These are phyloP conservation scores for Podochytrium sp. DNA, from an alignment of 192 early-diverging fungal genomes.

Conservation along the genomic window DNA sequence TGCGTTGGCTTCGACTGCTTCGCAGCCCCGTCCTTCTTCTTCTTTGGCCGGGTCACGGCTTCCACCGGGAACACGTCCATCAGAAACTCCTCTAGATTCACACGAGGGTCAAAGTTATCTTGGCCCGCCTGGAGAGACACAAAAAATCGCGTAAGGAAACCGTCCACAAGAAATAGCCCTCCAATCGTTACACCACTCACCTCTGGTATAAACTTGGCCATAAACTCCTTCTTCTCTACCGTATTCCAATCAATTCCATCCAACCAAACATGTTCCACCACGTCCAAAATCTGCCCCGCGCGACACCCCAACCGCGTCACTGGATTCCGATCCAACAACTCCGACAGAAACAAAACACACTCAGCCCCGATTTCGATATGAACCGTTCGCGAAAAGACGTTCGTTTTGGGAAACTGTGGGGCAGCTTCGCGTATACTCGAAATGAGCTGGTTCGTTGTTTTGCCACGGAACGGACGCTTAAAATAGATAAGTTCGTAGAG, in stretches of 20 bases:
- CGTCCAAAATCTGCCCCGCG: conserved; percentile 63
- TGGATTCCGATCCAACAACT: conserved; percentile 75
- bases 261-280: conserved; percentile 57
- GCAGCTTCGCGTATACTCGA: conserved; percentile 59
- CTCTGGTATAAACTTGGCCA: conserved; percentile 55
- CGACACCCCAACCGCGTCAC: conserved; percentile 74
- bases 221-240: conserved; percentile 42
- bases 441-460: conserved; percentile 61
- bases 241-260: conserved; percentile 51
- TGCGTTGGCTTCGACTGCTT: not conserved
- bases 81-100: conserved; percentile 75
- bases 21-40: conserved; percentile 1
- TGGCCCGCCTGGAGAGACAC: conserved; percentile 26
- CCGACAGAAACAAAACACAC: conserved; percentile 30
- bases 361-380: conserved; percentile 3
- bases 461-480: conserved; percentile 76
- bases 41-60: conserved; percentile 54
- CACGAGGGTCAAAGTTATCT: conserved; percentile 75
- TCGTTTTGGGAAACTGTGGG: conserved; percentile 59
- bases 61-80: conserved; percentile 74
- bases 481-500: conserved; percentile 79
- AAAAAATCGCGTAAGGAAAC: not conserved
- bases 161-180: not conserved
- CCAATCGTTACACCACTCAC: too few species aligned
- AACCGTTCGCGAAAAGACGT: conserved; percentile 30